These are phyloP conservation scores for Raffaelea deltoideospora DNA, from an alignment of 2,329 filamentous ascomycete genomes.

Conservation along the genomic window DNA sequence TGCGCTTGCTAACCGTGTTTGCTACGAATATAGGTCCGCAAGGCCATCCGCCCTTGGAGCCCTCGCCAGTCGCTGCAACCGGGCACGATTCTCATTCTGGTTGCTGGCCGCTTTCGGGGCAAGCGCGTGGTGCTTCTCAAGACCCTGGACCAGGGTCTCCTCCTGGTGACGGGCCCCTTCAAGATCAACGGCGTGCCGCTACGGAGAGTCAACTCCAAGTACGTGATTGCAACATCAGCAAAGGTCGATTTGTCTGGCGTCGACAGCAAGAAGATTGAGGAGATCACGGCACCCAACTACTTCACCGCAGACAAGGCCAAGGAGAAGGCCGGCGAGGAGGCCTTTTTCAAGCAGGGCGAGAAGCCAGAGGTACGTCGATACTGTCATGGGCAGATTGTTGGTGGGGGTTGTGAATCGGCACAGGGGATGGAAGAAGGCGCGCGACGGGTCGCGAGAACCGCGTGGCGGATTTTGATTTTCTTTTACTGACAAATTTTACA, in stretches of 20 bases:
- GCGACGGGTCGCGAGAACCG: too few species aligned
- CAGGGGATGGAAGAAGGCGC: too few species aligned
- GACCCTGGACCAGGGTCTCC: conserved; percentile 90
- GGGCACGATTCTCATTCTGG: conserved; percentile 94
- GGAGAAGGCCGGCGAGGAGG: conserved; percentile 94
- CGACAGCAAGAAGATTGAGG: conserved; percentile 79
- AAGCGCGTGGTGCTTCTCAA: conserved; percentile 99
- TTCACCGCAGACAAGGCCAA: conserved; percentile 90
- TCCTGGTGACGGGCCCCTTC: conserved; percentile 98
- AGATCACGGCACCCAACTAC: conserved; percentile 67
- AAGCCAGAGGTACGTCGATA: conserved; percentile 83
- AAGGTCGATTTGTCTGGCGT: conserved; percentile 74
- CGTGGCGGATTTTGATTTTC: too few species aligned
- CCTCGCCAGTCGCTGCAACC: conserved; percentile 81
- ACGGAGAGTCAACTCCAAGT: conserved; percentile 83
- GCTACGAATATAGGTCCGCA: conserved; percentile 64
- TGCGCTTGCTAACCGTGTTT: conserved; percentile 15
- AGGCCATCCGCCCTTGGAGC: conserved; percentile 76
- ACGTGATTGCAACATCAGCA: conserved; percentile 82
- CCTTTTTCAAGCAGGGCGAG: conserved; percentile 99
- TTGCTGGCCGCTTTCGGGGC: conserved; percentile 98
- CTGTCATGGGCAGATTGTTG: too few species aligned
- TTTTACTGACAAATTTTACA: conserved; percentile 35
- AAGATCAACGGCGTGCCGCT: conserved; percentile 99
- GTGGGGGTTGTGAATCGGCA: too few species aligned